A percentile compares a stretch with the other conserved stretches of the same genome.
phyloP scores from a whole-genome alignment of 208 protist species.

The Leishmania major region DNA sequence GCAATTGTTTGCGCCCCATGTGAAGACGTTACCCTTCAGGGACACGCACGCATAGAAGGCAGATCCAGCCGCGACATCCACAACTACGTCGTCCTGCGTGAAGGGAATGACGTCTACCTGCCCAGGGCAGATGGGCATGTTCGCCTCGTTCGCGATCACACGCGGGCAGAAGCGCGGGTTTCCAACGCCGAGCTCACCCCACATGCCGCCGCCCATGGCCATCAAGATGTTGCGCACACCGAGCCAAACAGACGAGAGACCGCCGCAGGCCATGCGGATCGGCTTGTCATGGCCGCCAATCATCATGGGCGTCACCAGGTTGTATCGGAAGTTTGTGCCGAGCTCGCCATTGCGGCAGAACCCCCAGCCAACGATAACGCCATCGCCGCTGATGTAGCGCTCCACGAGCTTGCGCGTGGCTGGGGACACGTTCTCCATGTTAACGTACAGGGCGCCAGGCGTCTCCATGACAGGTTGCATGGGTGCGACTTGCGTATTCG shows the following conservation, averaged over 20 bases:
- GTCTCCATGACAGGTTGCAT: slow-evolving; percentile 20
- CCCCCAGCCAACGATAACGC: slow-evolving; percentile 82
- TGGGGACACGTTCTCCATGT: slow-evolving; percentile 27
- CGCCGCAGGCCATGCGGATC: slow-evolving; percentile 68
- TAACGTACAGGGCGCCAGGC: slow-evolving; percentile 37
- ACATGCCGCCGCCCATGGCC: slow-evolving; percentile 78
- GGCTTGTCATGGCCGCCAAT: slow-evolving; percentile 77
- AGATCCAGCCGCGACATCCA: slow-evolving; percentile 63
- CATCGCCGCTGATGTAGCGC: slow-evolving; percentile 66
- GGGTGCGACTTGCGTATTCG: neutral
- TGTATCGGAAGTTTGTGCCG: slow-evolving; percentile 59
- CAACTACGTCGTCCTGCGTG: slow-evolving; percentile 45
- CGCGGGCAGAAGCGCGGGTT: slow-evolving; percentile 63
- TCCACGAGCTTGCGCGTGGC: slow-evolving; percentile 35
- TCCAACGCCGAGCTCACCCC: slow-evolving; percentile 79
- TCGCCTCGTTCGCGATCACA: slow-evolving; percentile 63
- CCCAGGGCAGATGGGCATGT: slow-evolving; percentile 64
- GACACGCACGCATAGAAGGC: slow-evolving; percentile 64
- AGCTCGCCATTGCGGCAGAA: slow-evolving; percentile 72
- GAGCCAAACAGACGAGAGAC: slow-evolving; percentile 69
- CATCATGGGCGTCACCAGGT: slow-evolving; percentile 76
- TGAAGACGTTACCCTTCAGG: slow-evolving; percentile 52
- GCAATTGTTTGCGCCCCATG: slow-evolving; percentile 83
- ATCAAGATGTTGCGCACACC: slow-evolving; percentile 60
- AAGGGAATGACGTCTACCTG: slow-evolving; percentile 56